Evolutionary conservation across 345 rosid genomes (phyloP), one percentile per base, ranked within the genome.

Genomic region (Brassica incana): DNA sequence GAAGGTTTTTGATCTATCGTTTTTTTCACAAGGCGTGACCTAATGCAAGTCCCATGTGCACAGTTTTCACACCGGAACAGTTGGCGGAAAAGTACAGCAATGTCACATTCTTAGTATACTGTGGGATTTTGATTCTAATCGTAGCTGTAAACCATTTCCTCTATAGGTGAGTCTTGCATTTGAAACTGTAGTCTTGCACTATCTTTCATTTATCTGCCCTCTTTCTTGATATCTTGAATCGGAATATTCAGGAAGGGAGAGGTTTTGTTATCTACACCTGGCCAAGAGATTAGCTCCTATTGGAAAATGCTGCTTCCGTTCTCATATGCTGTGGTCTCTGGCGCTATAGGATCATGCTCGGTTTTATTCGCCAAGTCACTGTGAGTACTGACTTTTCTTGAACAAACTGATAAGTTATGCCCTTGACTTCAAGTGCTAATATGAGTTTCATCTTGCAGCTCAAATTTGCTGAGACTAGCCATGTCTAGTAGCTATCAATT

Each of bases 281-380:
- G 94, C 63, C 90, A 90, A 80, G 98, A 93, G 40, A 85, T 88
- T 80, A 85, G 83, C 82, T 89, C 90, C 2, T 89, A 91, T 82
- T 95, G 99, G 98, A 89, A 84, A 11, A 87, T 87, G 91, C 78
- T 95, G 69, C 92, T 92, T 83, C 99, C 99, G 45, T 93, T 95
- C 84, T 93, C 99, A 4, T 95, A 91, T 84, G 99, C 99, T 60
- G 83, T 91, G 72, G 99, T 95, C 78, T 95, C 99, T 3, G 99
- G 99, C 43, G 99, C 99, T 50, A 82, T 95, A 71, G 99, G 99
- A 78, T 93, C 99, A 64, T 95, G 91, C 86, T 95, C 99, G 14
- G 99, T 95, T 76, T 86, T 95, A 83, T 95, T 93, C 68, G 99
- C 99, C 74, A 95, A 95, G 88, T 95, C 99, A 71, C 91, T 95